phyloP scores from a whole-genome alignment of 2,329 filamentous ascomycete species.

The Penicillium sp. region DNA sequence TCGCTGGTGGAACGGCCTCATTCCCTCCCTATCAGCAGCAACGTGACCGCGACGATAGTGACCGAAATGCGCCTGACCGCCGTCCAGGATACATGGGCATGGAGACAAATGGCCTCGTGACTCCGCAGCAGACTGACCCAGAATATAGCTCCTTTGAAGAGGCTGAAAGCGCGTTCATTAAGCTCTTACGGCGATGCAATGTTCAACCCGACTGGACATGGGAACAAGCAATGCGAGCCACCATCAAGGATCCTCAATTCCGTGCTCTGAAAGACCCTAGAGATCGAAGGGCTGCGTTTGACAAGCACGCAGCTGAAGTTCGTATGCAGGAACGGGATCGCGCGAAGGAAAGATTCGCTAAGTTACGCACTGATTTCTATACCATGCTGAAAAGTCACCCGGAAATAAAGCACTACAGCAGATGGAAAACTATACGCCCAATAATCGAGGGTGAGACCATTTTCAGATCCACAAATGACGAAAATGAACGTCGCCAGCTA shows the following conservation, averaged over 20 bases:
- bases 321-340: constrained; percentile 89
- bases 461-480: constrained; percentile 84
- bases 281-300: constrained; percentile 84
- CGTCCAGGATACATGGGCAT: constrained; percentile 41
- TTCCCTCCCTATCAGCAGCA: constrained; percentile 38
- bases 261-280: constrained; percentile 88
- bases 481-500: constrained; percentile 79
- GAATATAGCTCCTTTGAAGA: constrained; percentile 79
- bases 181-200: constrained; percentile 77
- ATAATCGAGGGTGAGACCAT: constrained; percentile 95
- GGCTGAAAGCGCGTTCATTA: constrained; percentile 88
- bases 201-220: constrained; percentile 91
- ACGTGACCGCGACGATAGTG: constrained; percentile 48
- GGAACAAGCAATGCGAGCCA: constrained; percentile 80
- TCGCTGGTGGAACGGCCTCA: constrained; percentile 53
- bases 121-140: constrained; percentile 56
- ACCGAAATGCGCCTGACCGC: constrained; percentile 44
- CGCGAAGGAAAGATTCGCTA: constrained; percentile 86
- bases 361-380: constrained; percentile 88
- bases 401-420: constrained; percentile 94
- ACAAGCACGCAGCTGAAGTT: constrained; percentile 90
- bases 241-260: constrained; percentile 88
- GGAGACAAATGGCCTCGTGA: constrained; percentile 39
- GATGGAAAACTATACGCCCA: constrained; percentile 91
- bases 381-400: constrained; percentile 95